Percentiles rank a stretch among this genome's conserved stretches.
Evolutionary conservation across 345 rosid genomes (phyloP).

Genomic region (Populus deltoides): DNA sequence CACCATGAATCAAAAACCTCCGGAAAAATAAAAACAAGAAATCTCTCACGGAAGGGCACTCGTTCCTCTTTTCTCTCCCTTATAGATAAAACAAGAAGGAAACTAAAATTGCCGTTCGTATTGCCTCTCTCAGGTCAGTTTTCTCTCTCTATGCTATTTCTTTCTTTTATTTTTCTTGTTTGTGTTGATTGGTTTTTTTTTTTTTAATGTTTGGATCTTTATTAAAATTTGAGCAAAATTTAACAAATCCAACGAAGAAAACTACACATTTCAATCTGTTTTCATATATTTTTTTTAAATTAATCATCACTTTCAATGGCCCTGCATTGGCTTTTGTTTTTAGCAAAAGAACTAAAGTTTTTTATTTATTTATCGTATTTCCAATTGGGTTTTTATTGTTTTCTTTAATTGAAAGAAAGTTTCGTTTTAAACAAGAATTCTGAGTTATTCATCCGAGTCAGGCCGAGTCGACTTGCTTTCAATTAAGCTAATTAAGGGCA

Average conservation of each 20-base stretch:
- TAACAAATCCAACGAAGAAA: too few species aligned
- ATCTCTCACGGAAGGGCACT: background rate
- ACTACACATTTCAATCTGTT: background rate
- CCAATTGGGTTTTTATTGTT: background rate
- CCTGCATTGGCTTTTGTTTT: background rate
- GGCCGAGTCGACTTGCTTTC: background rate
- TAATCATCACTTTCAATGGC: background rate
- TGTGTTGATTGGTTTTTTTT: background rate
- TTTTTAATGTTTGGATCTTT: background rate
- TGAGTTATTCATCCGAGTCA: background rate
- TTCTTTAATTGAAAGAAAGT: too few species aligned
- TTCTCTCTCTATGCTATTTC: too few species aligned
- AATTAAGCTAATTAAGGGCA: background rate
- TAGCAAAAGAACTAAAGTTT: too few species aligned
- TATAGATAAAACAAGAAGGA: background rate
- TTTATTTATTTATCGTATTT: too few species aligned
- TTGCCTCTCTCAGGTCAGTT: background rate
- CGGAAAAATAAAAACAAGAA: background rate
- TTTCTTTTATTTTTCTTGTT: background rate
- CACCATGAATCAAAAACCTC: too few species aligned
- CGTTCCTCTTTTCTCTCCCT: background rate
- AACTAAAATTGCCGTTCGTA: background rate
- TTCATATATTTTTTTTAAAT: background rate
- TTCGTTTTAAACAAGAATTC: background rate
- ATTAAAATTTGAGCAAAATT: background rate